A percentile compares a stretch with the other conserved stretches of the same genome.
phyloP scores from a whole-genome alignment of 345 rosid species.

The Populus nigra region DNA sequence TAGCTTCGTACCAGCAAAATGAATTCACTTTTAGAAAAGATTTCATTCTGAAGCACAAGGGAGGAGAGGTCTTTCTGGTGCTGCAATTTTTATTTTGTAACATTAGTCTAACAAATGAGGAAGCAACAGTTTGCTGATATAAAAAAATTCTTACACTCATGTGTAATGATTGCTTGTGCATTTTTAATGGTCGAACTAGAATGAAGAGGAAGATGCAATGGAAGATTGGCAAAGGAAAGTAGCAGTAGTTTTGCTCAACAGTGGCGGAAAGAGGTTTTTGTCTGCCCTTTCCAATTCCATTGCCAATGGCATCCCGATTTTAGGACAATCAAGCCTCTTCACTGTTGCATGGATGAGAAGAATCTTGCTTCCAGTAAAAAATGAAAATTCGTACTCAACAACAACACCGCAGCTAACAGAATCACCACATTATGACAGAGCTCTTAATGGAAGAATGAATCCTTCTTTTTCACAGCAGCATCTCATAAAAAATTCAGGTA shows the following conservation, averaged over 20 bases:
- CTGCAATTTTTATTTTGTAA: background rate
- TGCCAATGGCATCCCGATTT: conserved; percentile 43
- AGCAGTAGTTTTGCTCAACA: conserved; percentile 40
- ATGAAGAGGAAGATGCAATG: conserved; percentile 42
- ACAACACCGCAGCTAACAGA: conserved; percentile 23
- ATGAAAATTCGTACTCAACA: conserved; percentile 21
- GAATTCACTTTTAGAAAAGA: background rate
- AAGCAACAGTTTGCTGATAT: background rate
- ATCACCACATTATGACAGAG: conserved; percentile 23
- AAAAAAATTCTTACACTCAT: background rate
- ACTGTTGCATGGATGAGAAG: conserved; percentile 53
- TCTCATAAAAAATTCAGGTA: conserved; percentile 41
- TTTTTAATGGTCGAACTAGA: conserved; percentile 24
- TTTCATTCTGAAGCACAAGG: background rate
- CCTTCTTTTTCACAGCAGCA: conserved; percentile 29
- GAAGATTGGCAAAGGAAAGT: conserved; percentile 48
- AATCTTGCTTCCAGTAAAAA: conserved; percentile 21
- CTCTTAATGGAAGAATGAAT: conserved; percentile 25
- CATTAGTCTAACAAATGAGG: background rate
- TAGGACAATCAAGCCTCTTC: conserved; percentile 47
- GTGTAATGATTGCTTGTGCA: background rate
- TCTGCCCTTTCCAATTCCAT: conserved; percentile 48
- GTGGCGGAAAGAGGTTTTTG: conserved; percentile 36
- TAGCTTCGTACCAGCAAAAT: background rate
- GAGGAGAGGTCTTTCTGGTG: background rate